Percentiles rank a stretch among this genome's conserved stretches.
Evolutionary conservation across 163 green algal species (phyloP).

Genomic region (Scenedesmus sp.): DNA sequence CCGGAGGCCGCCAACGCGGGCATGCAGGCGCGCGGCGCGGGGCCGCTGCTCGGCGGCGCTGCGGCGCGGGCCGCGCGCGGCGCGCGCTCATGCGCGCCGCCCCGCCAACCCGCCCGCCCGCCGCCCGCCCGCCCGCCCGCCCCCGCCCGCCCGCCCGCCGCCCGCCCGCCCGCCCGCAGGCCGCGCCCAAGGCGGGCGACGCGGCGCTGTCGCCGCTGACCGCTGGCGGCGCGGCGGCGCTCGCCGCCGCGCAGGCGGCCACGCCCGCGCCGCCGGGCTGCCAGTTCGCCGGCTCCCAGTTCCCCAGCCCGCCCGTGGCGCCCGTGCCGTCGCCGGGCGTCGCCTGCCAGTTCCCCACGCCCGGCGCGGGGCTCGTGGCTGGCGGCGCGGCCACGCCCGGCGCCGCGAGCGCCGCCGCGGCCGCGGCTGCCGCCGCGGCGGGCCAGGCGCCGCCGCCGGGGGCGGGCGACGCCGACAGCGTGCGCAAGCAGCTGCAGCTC

Average conservation of each 20-base stretch:
- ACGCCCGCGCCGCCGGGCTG: conserved; percentile 10
- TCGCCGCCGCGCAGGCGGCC: conserved; percentile 11
- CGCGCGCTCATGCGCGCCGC: too few species aligned
- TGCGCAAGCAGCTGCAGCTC: too few species aligned
- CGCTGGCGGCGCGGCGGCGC: too few species aligned
- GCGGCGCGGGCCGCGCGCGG: too few species aligned
- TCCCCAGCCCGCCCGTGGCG: neutral
- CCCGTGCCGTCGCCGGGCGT: conserved; percentile 11
- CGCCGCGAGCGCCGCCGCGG: neutral
- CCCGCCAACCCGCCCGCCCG: too few species aligned
- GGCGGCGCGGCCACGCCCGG: neutral
- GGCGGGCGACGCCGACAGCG: neutral
- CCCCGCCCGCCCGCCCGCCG: too few species aligned
- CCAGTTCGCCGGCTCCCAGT: conserved; percentile 7
- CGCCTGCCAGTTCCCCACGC: conserved; percentile 32
- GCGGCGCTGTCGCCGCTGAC: too few species aligned
- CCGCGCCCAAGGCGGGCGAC: too few species aligned
- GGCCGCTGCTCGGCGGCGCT: too few species aligned
- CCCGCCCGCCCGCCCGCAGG: too few species aligned
- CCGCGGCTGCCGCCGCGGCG: neutral
- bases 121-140: too few species aligned
- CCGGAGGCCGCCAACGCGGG: conserved; percentile 6
- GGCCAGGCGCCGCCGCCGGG: neutral
- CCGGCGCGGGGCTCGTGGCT: too few species aligned
- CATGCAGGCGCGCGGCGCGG: neutral